A percentile compares a stretch with the other conserved stretches of the same genome.
phyloP scores from a whole-genome alignment of 768 basidiomycete species.

The Suillus brevipes region DNA sequence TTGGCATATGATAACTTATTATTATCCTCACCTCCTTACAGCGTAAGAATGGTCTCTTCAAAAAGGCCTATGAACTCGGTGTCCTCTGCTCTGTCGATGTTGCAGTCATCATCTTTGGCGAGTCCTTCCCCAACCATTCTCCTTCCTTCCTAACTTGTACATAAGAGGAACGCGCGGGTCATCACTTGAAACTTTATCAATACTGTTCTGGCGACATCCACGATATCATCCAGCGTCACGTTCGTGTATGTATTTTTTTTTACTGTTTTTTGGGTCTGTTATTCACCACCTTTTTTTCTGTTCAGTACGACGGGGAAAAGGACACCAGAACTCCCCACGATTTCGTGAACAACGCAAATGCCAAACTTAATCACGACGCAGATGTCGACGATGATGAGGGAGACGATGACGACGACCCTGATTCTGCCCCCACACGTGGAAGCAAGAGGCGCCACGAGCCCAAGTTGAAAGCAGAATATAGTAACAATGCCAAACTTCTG shows the following conservation, averaged over 20 bases:
- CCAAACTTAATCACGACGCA: conserved; percentile 22
- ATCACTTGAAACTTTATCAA: conserved; percentile 80
- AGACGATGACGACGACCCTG: conserved; percentile 41
- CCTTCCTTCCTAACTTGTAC: conserved; percentile 1
- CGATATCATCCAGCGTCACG: conserved; percentile 68
- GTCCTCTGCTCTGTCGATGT: conserved; percentile 88
- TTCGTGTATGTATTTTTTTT: conserved; percentile 41
- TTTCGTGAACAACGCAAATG: conserved; percentile 41
- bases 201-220: conserved; percentile 75
- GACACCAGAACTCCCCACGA: conserved; percentile 51
- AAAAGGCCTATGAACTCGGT: conserved; percentile 89
- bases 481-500: conserved; percentile 19
- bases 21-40: conserved; percentile 34
- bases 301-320: conserved; percentile 52
- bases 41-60: conserved; percentile 90
- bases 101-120: conserved; percentile 84
- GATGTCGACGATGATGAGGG: conserved; percentile 37
- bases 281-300: not conserved
- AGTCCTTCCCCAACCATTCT: conserved; percentile 26
- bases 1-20: conserved; percentile 41
- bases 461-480: conserved; percentile 34
- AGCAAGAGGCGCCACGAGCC: conserved; percentile 25
- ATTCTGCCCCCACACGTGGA: conserved; percentile 18
- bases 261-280: conserved; percentile 4
- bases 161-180: conserved; percentile 75